Evolutionary conservation across 805 yeast genomes (phyloP).

Genomic region (Yarrowia sp.): DNA sequence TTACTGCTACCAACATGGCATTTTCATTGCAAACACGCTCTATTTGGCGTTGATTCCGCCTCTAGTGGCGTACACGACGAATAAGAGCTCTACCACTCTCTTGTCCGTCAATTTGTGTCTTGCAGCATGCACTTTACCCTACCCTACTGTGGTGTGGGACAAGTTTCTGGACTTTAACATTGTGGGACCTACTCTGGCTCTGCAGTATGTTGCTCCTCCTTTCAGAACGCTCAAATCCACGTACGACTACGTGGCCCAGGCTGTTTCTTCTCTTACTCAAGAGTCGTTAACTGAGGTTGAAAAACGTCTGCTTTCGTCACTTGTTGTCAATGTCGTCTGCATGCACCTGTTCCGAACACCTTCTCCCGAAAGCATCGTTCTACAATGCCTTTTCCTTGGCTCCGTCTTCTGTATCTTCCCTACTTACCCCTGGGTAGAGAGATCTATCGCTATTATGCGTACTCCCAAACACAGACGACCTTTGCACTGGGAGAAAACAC

Average conservation of each 20-base stretch:
- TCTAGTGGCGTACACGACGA: conserved; percentile 12
- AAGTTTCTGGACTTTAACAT: conserved; percentile 12
- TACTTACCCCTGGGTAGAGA: conserved; percentile 17
- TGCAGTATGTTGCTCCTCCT: conserved; percentile 7
- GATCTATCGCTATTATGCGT: conserved; percentile 23
- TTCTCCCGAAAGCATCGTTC: neutral
- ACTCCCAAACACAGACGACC: conserved; percentile 19
- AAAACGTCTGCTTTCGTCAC: conserved; percentile 3
- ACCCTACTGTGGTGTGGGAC: neutral
- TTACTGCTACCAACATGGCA: neutral
- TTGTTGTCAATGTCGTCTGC: conserved; percentile 5
- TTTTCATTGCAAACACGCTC: neutral
- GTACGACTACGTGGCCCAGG: neutral
- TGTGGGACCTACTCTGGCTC: conserved; percentile 1
- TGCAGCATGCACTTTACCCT: conserved; percentile 5
- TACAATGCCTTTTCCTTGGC: conserved; percentile 23
- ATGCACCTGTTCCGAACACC: conserved; percentile 18
- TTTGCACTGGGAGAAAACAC: conserved; percentile 4
- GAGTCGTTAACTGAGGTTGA: conserved; percentile 17
- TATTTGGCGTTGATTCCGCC: conserved; percentile 18
- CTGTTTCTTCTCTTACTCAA: neutral
- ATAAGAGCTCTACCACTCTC: neutral
- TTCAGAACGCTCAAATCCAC: neutral
- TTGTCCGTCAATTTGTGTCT: conserved; percentile 11
- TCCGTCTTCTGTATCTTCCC: conserved; percentile 25